Percentiles rank a stretch among this genome's conserved stretches.
Conservation (phyloP, 192 early-diverging fungal genomes). For the Entomortierella parvispora region DNA sequence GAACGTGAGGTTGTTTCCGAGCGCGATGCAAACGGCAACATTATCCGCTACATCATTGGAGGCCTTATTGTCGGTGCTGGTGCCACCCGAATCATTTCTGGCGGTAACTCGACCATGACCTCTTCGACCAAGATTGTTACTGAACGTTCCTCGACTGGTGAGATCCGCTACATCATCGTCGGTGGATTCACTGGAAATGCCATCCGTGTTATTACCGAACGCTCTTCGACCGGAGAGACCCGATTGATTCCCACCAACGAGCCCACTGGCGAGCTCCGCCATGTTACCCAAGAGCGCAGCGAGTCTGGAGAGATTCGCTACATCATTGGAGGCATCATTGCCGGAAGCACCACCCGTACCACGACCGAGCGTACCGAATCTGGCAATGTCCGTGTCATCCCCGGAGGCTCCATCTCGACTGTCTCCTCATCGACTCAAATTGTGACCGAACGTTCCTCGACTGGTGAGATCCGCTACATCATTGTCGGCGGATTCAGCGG, state of each 20-base stretch:
- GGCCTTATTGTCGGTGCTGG: conserved; percentile 30
- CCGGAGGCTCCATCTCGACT: conserved; percentile 16
- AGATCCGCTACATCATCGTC: conserved; percentile 45
- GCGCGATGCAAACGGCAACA: conserved; percentile 26
- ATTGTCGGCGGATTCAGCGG: conserved; percentile 47
- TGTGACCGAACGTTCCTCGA: conserved; percentile 44
- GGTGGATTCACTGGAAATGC: conserved; percentile 18
- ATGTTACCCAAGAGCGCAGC: conserved; percentile 37
- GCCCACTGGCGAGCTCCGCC: conserved; percentile 40
- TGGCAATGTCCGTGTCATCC: conserved; percentile 32
- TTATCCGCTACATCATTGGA: conserved; percentile 51
- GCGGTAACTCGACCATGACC: conserved; percentile 19
- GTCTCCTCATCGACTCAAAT: conserved; percentile 35
- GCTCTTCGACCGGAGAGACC: conserved; percentile 25
- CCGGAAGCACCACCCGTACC: conserved; percentile 17
- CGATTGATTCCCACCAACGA: conserved; percentile 46
- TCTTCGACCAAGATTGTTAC: conserved; percentile 48
- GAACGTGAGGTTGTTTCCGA: conserved; percentile 41
- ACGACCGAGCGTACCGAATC: conserved; percentile 23
- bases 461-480: conserved; percentile 51
- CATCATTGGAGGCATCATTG: conserved; percentile 45
- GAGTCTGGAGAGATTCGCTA: conserved; percentile 38
- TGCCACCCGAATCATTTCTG: conserved; percentile 17
- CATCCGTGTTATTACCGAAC: conserved; percentile 47
- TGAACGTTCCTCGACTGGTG: conserved; percentile 30